Evolutionary conservation across 73 alveolate species (phyloP), one percentile per base, ranked within the genome.

Genomic region (Blepharisma japonicum): DNA sequence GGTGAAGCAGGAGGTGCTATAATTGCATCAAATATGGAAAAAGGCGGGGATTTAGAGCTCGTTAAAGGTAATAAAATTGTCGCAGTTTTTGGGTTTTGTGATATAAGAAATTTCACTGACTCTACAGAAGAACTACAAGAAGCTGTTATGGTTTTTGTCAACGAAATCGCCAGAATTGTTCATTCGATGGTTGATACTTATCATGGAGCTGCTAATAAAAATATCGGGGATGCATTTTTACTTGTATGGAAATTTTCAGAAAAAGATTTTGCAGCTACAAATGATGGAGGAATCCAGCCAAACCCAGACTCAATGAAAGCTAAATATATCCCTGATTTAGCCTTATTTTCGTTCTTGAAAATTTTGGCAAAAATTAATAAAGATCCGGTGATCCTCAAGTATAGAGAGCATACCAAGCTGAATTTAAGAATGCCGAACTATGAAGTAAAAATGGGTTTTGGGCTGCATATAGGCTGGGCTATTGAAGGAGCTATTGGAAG

Each of bases 151-250:
- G 87, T 87, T 48, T 89, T 94, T 84, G 98, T 96, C n/a, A 96
- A 96, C 77, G 92, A 94, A 71, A 93, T 96, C 27, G 98, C 99
- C 7, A 84, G 94, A 71, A 90, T 97, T 23, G 99, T 95, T 9
- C 99, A 97, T 85, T 88, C 96, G 6, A 86, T 79, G 70, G 94
- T 94, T 7, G 94, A 88, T 74, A 88, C 91, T 77, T 95, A 93
- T 78, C 95, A 92, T 8, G 99, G 99, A 6, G 85, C 89, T 51
- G 99, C 99, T 7, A 96, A 97, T 90, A 97, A 96, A 83, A 98
- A 98, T 86, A 98, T 96, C 20, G 99, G 99, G 27, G 99, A 93
- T 77, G 99, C 99, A 11, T 98, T 98, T 89, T 87, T 97, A 11
- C 81, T 95, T 50, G 98, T 92, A 4, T 94, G 97, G 97, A 90